Base-by-base conservation (phyloP, 169 alveolate species). In the Eimeria acervulina region DNA sequence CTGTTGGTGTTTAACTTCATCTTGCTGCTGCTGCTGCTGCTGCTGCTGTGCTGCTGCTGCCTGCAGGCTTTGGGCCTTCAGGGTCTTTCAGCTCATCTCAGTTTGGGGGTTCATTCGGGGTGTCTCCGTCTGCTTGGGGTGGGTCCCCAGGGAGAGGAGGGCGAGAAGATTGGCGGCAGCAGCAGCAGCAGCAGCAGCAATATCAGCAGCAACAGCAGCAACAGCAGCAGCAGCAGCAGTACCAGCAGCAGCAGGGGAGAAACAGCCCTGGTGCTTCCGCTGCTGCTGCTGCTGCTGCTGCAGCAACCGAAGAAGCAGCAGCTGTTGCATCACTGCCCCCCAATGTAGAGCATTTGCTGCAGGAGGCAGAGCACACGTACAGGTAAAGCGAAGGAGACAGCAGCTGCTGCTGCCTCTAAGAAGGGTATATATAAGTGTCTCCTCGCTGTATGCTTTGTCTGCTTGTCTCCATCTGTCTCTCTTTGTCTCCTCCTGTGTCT, bases 141-240 rank as follows among this genome's bases (percentile, higher is more conserved):
- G 38, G 66, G 12, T 10, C 68, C 68, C 72, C 90, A 10, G 90
- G 59, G 21, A 23, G 90, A 28, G 68, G 68, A 0, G 90, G 70
- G 1, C 72, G 90, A 10, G 90, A 47, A n/a, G n/a, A n/a, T n/a
- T n/a, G n/a, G n/a, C n/a, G n/a, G n/a, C n/a, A n/a, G n/a, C n/a
- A n/a, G n/a, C n/a, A n/a, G n/a, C n/a, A n/a, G 23, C 38, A 81
- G 70, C 38, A 52, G 85, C 10, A 68, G 90, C 90, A 38, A 33
- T 68, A 81, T 63, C 90, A 81, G 63, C 90, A 81, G 90, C 90
- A 44, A 44, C 38, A 23, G 68, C 90, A 74, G 47, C 55, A 74
- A 31, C 85, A 74, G 85, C 85, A 36, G 85, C 85, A 17, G 81
- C 81, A 68, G 81, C 38, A 68, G 81, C 81, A 55, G 68, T 21